phyloP scores from a whole-genome alignment of 2,329 filamentous ascomycete genomes.

The Camillea tinctor region DNA sequence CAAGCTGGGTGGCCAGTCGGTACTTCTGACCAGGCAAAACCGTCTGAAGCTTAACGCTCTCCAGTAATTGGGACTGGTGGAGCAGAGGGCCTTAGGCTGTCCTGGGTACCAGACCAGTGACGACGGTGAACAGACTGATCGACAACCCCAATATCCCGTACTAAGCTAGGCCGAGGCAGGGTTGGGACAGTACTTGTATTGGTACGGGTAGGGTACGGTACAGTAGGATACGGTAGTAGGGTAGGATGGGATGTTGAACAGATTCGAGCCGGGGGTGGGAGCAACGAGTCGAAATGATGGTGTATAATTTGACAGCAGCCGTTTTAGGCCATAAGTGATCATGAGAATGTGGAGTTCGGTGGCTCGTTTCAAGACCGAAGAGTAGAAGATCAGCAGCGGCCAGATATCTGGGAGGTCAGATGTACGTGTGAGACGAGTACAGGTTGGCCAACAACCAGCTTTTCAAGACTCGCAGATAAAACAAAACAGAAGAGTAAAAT shows the following conservation, averaged over 20 bases:
- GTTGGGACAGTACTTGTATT: constrained; percentile 40
- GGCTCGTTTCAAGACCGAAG: constrained; percentile 38
- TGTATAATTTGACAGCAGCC: constrained; percentile 36
- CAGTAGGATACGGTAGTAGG: too few relatives aligned
- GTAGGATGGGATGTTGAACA: constrained; percentile 31
- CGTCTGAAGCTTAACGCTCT: constrained; percentile 43
- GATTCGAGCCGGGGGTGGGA: constrained; percentile 31
- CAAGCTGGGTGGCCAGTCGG: constrained; percentile 38
- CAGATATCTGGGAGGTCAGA: constrained; percentile 33
- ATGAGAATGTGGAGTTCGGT: constrained; percentile 36
- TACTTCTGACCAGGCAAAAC: constrained; percentile 37
- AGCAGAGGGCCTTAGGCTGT: constrained; percentile 27
- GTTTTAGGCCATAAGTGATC: constrained; percentile 34
- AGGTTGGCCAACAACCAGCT: constrained; percentile 15
- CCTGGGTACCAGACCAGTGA: constrained; percentile 40
- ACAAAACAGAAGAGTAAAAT: constrained; percentile 4
- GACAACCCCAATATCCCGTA: constrained; percentile 52
- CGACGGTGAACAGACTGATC: constrained; percentile 53
- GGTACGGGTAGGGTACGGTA: too few relatives aligned
- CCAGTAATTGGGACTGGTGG: constrained; percentile 44
- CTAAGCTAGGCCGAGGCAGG: constrained; percentile 44
- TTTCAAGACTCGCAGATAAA: constrained; percentile 19
- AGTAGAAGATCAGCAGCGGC: constrained; percentile 35
- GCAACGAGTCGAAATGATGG: constrained; percentile 31
- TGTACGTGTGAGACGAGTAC: constrained; percentile 21